Conservation (phyloP, 495 filamentous ascomycete species). For the Xylaria intraflava region DNA sequence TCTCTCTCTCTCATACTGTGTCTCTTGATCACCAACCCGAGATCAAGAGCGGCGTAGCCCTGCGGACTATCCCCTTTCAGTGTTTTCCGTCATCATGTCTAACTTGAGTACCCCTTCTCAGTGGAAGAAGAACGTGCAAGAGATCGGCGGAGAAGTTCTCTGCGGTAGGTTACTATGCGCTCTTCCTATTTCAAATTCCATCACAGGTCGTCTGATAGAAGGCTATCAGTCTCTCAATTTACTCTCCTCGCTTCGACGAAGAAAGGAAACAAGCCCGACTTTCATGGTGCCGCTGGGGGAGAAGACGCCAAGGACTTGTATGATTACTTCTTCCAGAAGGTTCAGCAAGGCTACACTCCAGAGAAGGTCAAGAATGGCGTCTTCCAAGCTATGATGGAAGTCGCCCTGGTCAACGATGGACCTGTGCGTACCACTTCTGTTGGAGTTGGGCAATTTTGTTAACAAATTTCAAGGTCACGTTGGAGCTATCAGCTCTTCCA, state of each 20-base stretch:
- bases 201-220: not conserved
- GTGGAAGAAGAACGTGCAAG: constrained; percentile 86
- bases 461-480: constrained; percentile 24
- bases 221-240: constrained; percentile 82
- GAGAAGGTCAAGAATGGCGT: constrained; percentile 89
- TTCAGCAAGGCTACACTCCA: constrained; percentile 61
- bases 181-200: not conserved
- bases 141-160: constrained; percentile 82
- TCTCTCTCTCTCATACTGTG: not conserved
- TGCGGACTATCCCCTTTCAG: not conserved
- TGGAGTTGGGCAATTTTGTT: constrained; percentile 10
- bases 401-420: constrained; percentile 87
- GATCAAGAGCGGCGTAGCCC: not conserved
- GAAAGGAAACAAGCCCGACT: constrained; percentile 92
- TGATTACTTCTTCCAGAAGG: constrained; percentile 68
- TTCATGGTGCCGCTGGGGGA: constrained; percentile 77
- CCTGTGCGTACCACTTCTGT: constrained; percentile 58
- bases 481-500: constrained; percentile 23
- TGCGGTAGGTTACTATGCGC: constrained; percentile 57
- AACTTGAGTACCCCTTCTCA: constrained; percentile 27
- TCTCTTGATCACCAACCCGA: not conserved
- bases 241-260: constrained; percentile 87
- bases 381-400: constrained; percentile 99
- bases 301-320: constrained; percentile 76
- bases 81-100: constrained; percentile 7